Percentiles rank a stretch among this genome's conserved stretches.
Evolutionary conservation across 2,329 filamentous ascomycete species (phyloP).

Genomic region (Monosporascus sp.): DNA sequence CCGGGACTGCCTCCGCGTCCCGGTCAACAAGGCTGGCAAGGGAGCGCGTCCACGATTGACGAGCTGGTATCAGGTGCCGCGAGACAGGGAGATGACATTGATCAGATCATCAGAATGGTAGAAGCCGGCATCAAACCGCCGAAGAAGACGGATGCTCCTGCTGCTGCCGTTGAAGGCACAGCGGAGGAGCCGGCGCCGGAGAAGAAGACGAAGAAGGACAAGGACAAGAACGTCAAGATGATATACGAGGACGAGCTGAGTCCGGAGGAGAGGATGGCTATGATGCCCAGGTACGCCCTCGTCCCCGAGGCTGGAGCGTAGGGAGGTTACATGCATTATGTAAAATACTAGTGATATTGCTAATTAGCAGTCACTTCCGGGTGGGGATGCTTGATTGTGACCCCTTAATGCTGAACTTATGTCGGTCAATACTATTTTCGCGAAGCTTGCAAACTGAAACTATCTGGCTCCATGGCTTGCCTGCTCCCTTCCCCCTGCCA

Average conservation of each 20-base stretch:
- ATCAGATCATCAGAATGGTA: slow-evolving; percentile 59
- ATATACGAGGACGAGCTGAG: slow-evolving; percentile 78
- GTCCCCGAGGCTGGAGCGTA: slow-evolving; percentile 35
- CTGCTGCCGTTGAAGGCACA: slow-evolving; percentile 25
- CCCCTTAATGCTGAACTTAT: too few species aligned
- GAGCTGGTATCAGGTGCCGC: slow-evolving; percentile 41
- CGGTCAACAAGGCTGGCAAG: slow-evolving; percentile 27
- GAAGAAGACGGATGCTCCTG: slow-evolving; percentile 28
- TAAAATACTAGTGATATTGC: slow-evolving; percentile 7
- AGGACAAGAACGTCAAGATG: slow-evolving; percentile 64
- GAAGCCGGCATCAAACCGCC: slow-evolving; percentile 54
- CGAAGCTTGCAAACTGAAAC: too few species aligned
- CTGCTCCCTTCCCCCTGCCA: too few species aligned
- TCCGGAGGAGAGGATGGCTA: slow-evolving; percentile 85
- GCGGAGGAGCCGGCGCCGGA: slow-evolving; percentile 44
- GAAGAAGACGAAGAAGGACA: slow-evolving; percentile 64
- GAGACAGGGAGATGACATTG: slow-evolving; percentile 54
- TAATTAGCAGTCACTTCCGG: background rate
- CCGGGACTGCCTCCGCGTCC: slow-evolving; percentile 42
- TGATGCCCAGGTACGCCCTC: slow-evolving; percentile 70
- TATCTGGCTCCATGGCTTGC: too few species aligned
- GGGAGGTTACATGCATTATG: background rate
- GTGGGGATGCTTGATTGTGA: too few species aligned
- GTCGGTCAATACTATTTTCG: too few species aligned
- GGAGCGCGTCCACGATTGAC: slow-evolving; percentile 39